These are phyloP conservation scores for Boeremia lycopersici DNA, from an alignment of 2,329 filamentous ascomycete species.

Conservation along the genomic window DNA sequence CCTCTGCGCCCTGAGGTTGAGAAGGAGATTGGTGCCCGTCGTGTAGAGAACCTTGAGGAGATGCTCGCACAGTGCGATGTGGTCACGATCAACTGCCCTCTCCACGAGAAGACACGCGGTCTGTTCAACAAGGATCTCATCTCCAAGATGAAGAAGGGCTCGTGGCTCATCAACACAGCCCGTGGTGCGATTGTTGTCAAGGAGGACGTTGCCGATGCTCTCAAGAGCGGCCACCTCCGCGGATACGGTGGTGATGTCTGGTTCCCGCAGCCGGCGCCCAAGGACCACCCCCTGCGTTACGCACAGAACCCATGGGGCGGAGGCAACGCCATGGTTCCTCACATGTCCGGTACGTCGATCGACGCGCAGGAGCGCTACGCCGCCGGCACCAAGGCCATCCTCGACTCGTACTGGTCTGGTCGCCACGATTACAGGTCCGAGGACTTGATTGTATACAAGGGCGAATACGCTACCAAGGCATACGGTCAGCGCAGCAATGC, in stretches of 20 bases:
- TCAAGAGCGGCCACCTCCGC: conserved; percentile 88
- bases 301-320: conserved; percentile 95
- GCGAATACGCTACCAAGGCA: conserved; percentile 93
- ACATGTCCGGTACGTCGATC: conserved; percentile 99
- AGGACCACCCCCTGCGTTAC: conserved; percentile 89
- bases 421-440: conserved; percentile 85
- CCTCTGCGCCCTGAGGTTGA: conserved; percentile 83
- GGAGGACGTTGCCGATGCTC: conserved; percentile 94
- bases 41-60: conserved; percentile 89
- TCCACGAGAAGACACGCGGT: conserved; percentile 96
- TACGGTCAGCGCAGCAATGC: conserved; percentile 74
- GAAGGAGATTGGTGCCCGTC: conserved; percentile 92
- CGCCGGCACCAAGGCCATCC: conserved; percentile 83
- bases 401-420: conserved; percentile 88
- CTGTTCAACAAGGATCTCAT: conserved; percentile 99
- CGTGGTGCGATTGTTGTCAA: conserved; percentile 99
- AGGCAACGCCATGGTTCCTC: conserved; percentile 97
- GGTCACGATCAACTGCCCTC: conserved; percentile 98
- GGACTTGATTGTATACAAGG: conserved; percentile 87
- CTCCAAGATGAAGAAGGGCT: conserved; percentile 97
- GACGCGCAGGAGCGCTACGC: conserved; percentile 88
- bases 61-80: conserved; percentile 93
- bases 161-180: conserved; percentile 98
- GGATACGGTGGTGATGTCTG: conserved; percentile 90
- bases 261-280: conserved; percentile 96